These are phyloP conservation scores for Lojkania enalia DNA, from an alignment of 2,329 filamentous ascomycete species.

Conservation along the genomic window DNA sequence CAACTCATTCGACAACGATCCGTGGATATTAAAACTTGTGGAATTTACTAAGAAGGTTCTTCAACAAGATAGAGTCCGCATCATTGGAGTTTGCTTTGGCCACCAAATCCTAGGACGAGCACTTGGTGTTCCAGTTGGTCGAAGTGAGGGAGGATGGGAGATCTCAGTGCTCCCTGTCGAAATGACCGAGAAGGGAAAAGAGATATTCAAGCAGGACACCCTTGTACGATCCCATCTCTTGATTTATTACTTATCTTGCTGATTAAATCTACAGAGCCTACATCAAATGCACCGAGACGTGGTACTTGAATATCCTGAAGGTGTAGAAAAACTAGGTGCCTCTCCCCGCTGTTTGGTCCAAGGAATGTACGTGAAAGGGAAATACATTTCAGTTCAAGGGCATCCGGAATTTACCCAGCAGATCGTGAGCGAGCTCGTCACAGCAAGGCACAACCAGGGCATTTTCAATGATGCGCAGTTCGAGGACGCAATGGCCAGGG, in stretches of 20 bases:
- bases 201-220: constrained; percentile 69
- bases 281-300: constrained; percentile 89
- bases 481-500: constrained; percentile 68
- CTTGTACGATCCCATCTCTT: constrained; percentile 50
- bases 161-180: constrained; percentile 71
- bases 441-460: constrained; percentile 65
- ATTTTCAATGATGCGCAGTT: constrained; percentile 72
- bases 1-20: constrained; percentile 72
- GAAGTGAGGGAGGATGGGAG: constrained; percentile 76
- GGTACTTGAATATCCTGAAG: constrained; percentile 65
- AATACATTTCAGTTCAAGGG: constrained; percentile 77
- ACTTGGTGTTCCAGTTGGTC: constrained; percentile 66
- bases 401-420: constrained; percentile 80
- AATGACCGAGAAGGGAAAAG: constrained; percentile 69
- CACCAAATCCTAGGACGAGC: constrained; percentile 83
- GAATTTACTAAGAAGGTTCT: constrained; percentile 67
- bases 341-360: constrained; percentile 74
- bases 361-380: constrained; percentile 71
- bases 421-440: constrained; percentile 71
- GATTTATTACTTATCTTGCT: neutral
- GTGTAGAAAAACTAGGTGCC: constrained; percentile 64
- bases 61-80: constrained; percentile 62
- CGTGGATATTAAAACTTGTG: constrained; percentile 77
- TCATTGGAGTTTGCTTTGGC: constrained; percentile 85
- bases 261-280: constrained; percentile 56